phyloP scores from a whole-genome alignment of 2,329 filamentous ascomycete species.

The Zymoseptoria pseudotritici region DNA sequence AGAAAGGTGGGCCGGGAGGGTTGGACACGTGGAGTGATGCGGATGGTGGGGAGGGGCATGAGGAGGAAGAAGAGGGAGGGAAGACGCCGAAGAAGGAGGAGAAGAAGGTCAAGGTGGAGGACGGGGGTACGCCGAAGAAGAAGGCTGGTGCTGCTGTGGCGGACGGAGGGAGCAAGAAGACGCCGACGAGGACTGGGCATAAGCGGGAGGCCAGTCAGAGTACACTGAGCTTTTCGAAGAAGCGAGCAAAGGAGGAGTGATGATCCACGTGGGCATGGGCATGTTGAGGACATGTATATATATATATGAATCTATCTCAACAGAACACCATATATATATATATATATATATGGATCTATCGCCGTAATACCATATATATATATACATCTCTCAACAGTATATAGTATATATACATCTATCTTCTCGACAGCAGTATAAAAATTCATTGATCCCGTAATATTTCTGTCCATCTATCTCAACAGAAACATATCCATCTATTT shows the following conservation, averaged over 20 bases:
- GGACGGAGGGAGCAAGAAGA: constrained; percentile 7
- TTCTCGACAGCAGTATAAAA: background rate
- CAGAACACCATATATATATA: background rate
- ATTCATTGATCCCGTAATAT: no score
- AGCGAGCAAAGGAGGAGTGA: constrained; percentile 13
- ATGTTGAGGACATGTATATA: background rate
- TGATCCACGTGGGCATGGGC: no score
- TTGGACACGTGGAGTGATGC: constrained; percentile 23
- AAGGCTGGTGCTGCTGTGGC: constrained; percentile 1
- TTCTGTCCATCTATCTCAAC: background rate
- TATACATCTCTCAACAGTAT: background rate
- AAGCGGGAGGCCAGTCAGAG: constrained; percentile 29
- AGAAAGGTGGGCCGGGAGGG: constrained; percentile 34
- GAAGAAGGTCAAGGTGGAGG: constrained; percentile 7
- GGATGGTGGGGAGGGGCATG: constrained; percentile 18
- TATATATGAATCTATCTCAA: background rate
- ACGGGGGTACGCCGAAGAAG: constrained; percentile 1
- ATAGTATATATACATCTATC: background rate
- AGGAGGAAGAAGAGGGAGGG: constrained; percentile 9
- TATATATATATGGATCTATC: no score
- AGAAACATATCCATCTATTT: background rate
- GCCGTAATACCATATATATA: background rate
- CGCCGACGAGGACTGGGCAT: constrained; percentile 14
- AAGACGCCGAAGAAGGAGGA: constrained; percentile 7
- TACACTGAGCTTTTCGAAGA: constrained; percentile 30